phyloP scores from a whole-genome alignment of 1,139 yeast species.

The Taphrina populina region DNA sequence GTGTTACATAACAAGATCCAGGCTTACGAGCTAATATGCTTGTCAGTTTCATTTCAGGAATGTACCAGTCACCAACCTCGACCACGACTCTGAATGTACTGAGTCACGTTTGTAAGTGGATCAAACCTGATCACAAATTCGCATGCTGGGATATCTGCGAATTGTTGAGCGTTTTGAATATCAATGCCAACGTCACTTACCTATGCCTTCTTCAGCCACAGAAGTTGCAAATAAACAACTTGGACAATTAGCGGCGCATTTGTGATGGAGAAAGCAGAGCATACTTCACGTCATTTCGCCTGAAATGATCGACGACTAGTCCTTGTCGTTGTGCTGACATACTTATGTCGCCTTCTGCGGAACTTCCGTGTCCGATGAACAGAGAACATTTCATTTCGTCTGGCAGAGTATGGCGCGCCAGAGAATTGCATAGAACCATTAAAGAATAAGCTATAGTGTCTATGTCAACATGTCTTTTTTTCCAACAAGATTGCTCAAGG shows the following conservation, averaged over 20 bases:
- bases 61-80: conserved; percentile 21
- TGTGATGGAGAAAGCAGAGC: neutral
- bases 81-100: conserved; percentile 37
- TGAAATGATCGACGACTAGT: conserved; percentile 29
- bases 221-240: conserved; percentile 35
- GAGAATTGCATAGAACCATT: conserved; percentile 8
- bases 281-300: conserved; percentile 27
- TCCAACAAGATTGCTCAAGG: neutral
- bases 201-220: conserved; percentile 39
- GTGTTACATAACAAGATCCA: conserved; percentile 6
- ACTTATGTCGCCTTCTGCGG: conserved; percentile 21
- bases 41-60: neutral
- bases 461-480: neutral
- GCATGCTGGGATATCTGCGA: conserved; percentile 15
- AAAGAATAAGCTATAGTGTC: conserved; percentile 30
- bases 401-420: conserved; percentile 1
- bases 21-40: conserved; percentile 15
- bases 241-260: neutral
- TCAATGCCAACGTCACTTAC: neutral
- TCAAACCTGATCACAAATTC: conserved; percentile 32
- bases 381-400: conserved; percentile 24
- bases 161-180: neutral
- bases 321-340: conserved; percentile 35
- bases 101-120: conserved; percentile 29
- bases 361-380: conserved; percentile 37